Evolutionary conservation across 2,329 filamentous ascomycete species (phyloP), one percentile per base, ranked within the genome.

Genomic region (Incumbomyces lentus): DNA sequence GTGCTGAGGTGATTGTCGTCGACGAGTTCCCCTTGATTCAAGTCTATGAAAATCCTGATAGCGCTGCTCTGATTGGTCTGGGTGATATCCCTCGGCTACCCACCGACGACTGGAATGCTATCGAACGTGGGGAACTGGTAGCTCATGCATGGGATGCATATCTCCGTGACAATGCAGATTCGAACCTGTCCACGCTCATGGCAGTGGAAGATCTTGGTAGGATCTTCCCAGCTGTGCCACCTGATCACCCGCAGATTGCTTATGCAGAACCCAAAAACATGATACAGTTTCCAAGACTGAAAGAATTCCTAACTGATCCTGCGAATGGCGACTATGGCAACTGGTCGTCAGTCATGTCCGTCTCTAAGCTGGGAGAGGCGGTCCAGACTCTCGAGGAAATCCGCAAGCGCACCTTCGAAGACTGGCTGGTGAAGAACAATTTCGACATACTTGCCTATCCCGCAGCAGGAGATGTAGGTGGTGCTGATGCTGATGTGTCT

Each of bases 61-160:
- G 32, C 22, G 31, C 17, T n/a, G 33, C 38, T 6, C 17, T 22
- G 2, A 30, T 6, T 14, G 34, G 10, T 7, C 17, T 43, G 14
- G 68, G 68, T 44, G 70, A 70, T 19, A 64, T 71, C 8, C 55
- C 59, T 0, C 61, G 65, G 4, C 62, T 68, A 26, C 67, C 69
- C 1, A 35, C 13, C 4, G 60, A 64, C 1, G 62, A 67, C 46
- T 75, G 72, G 72, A 66, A 69, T 33, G 58, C 56, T 40, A 64
- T 66, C 19, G 73, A 75, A 52, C 64, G 71, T 46, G 64, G 70
- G 16, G 59, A 67, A n/a, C 60, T 75, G 1, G 68, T 75, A 2
- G 70, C 73, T 1, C 68, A 70, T 51, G 66, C 68, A 0, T 76
- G 74, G 73, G 67, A 76, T 46, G 67, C 71, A 37, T 77, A 76